Percentiles rank a stretch among this genome's conserved stretches.
These are phyloP conservation scores for Aspergillus niger DNA, from an alignment of 2,329 filamentous ascomycete species.

Conservation along the genomic window DNA sequence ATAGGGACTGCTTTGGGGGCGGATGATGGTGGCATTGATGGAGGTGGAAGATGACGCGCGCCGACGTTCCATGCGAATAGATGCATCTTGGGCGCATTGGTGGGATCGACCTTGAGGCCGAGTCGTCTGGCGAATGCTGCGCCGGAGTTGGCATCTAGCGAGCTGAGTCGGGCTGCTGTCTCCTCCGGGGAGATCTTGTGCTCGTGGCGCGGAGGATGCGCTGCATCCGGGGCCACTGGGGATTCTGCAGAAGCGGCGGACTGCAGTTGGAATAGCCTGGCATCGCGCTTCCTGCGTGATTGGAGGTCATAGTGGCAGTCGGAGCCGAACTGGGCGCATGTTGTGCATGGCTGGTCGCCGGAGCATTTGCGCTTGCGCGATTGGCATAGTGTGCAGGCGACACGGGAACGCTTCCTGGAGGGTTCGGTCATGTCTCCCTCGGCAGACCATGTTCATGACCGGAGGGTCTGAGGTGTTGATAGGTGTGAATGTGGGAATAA, in stretches of 20 bases:
- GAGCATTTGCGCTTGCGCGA: slow-evolving; percentile 61
- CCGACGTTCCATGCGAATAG: slow-evolving; percentile 60
- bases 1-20: slow-evolving; percentile 36
- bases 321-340: slow-evolving; percentile 57
- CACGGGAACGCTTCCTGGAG: slow-evolving; percentile 44
- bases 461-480: not conserved
- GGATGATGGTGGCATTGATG: slow-evolving; percentile 14
- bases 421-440: slow-evolving; percentile 29
- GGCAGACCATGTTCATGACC: not conserved
- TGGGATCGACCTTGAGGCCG: slow-evolving; percentile 56
- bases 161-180: slow-evolving; percentile 33
- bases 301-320: slow-evolving; percentile 52
- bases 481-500: not conserved
- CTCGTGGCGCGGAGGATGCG: slow-evolving; percentile 11
- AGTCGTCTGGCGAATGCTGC: slow-evolving; percentile 58
- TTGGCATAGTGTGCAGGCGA: slow-evolving; percentile 56
- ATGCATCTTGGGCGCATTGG: slow-evolving; percentile 55
- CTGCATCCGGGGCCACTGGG: slow-evolving; percentile 7
- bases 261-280: slow-evolving; percentile 24
- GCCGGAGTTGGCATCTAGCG: slow-evolving; percentile 60
- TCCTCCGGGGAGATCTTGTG: slow-evolving; percentile 18
- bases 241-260: slow-evolving; percentile 14
- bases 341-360: slow-evolving; percentile 55
- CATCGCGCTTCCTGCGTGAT: slow-evolving; percentile 35
- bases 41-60: slow-evolving; percentile 15